Conservation (phyloP, 768 basidiomycete genomes). For the Termitomyces sp. region DNA sequence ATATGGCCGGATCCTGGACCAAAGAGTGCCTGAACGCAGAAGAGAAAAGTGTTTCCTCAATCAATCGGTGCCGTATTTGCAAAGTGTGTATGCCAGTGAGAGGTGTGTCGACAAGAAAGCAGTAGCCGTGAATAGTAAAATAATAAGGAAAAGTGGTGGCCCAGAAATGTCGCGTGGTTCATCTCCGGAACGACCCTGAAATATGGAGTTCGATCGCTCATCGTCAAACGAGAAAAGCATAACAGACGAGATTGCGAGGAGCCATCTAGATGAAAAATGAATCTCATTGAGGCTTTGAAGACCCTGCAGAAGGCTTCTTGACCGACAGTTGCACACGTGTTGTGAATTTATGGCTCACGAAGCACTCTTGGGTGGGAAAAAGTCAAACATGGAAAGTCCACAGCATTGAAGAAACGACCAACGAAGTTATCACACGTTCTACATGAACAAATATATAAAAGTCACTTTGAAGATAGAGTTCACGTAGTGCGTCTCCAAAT, state of each 20-base stretch:
- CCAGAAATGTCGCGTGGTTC: too few species aligned
- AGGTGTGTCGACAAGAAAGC: neutral
- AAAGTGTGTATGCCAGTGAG: neutral
- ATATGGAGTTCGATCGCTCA: neutral
- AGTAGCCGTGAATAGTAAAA: neutral
- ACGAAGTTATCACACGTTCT: neutral
- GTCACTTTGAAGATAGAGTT: neutral
- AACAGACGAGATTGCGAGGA: neutral
- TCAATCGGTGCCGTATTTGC: neutral
- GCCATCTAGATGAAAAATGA: conserved; percentile 13
- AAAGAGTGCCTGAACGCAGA: neutral
- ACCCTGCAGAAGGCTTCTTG: neutral
- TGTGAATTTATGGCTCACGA: neutral
- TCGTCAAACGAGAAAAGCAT: neutral
- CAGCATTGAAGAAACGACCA: neutral
- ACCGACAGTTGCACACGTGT: neutral
- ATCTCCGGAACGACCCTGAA: too few species aligned
- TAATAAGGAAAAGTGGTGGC: neutral
- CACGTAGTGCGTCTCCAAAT: neutral
- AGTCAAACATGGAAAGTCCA: neutral
- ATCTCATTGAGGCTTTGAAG: neutral
- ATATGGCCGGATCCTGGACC: too few species aligned
- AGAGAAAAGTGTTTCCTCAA: neutral
- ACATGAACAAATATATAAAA: neutral
- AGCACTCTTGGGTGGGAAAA: neutral